Conservation (phyloP, 371 early-diverging fungal genomes). For the Quaeritorhiza haematococci region DNA sequence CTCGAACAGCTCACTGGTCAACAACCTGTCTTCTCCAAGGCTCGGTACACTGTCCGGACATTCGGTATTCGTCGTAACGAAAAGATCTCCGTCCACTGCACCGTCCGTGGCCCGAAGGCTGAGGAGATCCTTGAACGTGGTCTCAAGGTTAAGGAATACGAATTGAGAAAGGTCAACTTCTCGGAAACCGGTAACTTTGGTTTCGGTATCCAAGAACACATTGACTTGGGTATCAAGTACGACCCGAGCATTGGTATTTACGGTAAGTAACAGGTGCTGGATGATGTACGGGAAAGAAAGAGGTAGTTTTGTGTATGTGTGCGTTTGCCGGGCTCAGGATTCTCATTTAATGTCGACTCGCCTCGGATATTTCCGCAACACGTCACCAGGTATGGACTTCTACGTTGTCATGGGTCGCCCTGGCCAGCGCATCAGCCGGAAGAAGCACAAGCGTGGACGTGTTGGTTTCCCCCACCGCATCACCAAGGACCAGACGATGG, state of each 20-base stretch:
- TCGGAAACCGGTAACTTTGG: slow-evolving; percentile 99
- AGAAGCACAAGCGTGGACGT: slow-evolving; percentile 84
- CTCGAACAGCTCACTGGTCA: slow-evolving; percentile 99
- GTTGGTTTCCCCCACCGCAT: slow-evolving; percentile 94
- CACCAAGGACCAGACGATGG: slow-evolving; percentile 71
- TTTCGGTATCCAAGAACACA: slow-evolving; percentile 99
- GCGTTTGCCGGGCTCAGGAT: too few relatives aligned
- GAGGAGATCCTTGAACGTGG: slow-evolving; percentile 98
- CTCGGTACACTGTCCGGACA: slow-evolving; percentile 99
- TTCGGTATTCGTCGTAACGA: slow-evolving; percentile 99
- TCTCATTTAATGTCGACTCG: too few relatives aligned
- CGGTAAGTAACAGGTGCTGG: slow-evolving; percentile 46
- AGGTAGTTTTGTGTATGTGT: too few relatives aligned
- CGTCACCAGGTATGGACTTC: slow-evolving; percentile 79
- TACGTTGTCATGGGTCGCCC: slow-evolving; percentile 98
- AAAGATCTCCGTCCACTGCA: slow-evolving; percentile 99
- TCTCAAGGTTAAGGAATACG: slow-evolving; percentile 99
- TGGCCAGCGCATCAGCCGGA: slow-evolving; percentile 94
- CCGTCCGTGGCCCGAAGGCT: slow-evolving; percentile 94
- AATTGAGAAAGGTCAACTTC: slow-evolving; percentile 94
- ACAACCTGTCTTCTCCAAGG: slow-evolving; percentile 98
- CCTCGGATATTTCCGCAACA: slow-evolving; percentile 2
- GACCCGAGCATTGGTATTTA: slow-evolving; percentile 97
- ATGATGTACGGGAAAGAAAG: not conserved
- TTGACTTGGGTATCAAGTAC: slow-evolving; percentile 99